Base-by-base conservation (phyloP, 2,329 filamentous ascomycete genomes). In the Paecilomyces sp. region DNA sequence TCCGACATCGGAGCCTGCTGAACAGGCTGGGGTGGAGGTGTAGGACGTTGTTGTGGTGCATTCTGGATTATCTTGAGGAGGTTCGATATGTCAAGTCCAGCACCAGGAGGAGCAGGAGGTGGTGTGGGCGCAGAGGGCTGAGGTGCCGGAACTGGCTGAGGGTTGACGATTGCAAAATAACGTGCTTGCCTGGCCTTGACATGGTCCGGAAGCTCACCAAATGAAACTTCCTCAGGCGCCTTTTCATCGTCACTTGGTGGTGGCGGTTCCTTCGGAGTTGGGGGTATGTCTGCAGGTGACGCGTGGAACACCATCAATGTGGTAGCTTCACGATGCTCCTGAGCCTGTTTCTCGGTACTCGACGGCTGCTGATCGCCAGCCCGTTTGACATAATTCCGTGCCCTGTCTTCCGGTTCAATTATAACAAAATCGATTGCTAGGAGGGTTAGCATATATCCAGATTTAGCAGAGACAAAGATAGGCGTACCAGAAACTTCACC, bases 221-320 rank as follows among this genome's bases (percentile, higher is more conserved):
- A 80, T 9, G 69, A 61, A 55, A 73, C 65, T 54, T 71, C 68
- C 15, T 76, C 76, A 1, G 68, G 56, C 15, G 65, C 67, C 3
- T 63, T 52, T 57, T 79, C 77, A 31, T 77, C 74, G 4, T 70
- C 69, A 41, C 70, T 70, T 12, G 70, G 66, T 22, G 71, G 65
- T 28, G 76, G 73, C 13, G 79, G 78, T 57, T 82, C 79, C 61
- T 79, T 80, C 6, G 79, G 78, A 3, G 78, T 76, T 4, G 73
- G 63, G 5, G 79, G 79, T 54, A 80, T 71, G 62, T 82, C 79
- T 3, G 73, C 72, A 54, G 72, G 70, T 30, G 74, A 77, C 1
- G 77, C 73, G 63, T 81, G 79, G 61, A 80, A 76, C 1, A 77
- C 77, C 75, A 80, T 80, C 41, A 82, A 71, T 3, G 78, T 79